Evolutionary conservation across 768 basidiomycete genomes (phyloP), one percentile per base, ranked within the genome.

Genomic region (Tubosaeta sp.): DNA sequence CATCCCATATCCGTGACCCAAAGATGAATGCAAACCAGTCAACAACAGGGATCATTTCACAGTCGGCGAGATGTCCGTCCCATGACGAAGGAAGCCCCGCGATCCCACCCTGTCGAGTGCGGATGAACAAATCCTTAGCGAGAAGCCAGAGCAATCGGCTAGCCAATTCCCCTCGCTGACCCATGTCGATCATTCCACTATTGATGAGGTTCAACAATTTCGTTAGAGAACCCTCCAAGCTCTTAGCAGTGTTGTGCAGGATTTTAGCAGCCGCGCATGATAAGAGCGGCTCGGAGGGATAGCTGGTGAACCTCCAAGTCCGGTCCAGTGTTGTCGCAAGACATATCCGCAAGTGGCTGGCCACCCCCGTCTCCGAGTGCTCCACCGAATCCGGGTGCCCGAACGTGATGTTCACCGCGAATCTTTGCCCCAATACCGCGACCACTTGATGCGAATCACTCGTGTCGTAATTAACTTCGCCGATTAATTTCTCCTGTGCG

Each of bases 41-140:
- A 6, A 51, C 30, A 3, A 56, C 46, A 1, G 48, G 24, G 18
- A 63, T 44, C 48, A n/a, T n/a, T n/a, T n/a, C n/a, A n/a, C n/a
- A n/a, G n/a, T n/a, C n/a, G n/a, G n/a, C n/a, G n/a, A n/a, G 25
- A 24, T 62, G 24, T 1, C 12, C 38, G 2, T 59, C 22, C 52
- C 48, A 55, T 10, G 10, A 29, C 22, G 21, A 14, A 11, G 57
- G 42, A 22, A 12, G 3, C 13, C 5, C 21, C 3, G 2, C 13
- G 2, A 3, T 2, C 22, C 3, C 3, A 9, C 21, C n/a, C n/a
- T 27, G 8, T 9, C 16, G 5, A 8, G 13, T 42, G 9, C 25
- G 25, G 10, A 16, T 16, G n/a, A 44, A 36, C 18, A 50, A 18
- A 19, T 50, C 49, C 21, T 50, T 50, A 6, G 25, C 34, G 3